phyloP scores from a whole-genome alignment of 805 yeast genomes.

The Yarrowia divulgata region DNA sequence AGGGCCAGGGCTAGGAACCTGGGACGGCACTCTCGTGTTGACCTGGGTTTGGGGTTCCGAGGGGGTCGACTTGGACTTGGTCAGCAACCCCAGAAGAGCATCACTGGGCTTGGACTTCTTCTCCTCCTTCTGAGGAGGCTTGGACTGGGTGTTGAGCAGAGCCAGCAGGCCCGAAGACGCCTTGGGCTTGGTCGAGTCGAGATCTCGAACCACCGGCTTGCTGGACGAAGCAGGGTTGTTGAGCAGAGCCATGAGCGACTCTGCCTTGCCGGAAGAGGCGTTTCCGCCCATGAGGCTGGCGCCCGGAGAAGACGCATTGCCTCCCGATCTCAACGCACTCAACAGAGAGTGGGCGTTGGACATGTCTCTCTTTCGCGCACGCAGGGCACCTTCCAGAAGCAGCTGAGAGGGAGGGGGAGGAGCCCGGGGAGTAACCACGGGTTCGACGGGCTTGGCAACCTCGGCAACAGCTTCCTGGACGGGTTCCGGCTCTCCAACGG shows the following conservation, averaged over 20 bases:
- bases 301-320: not conserved
- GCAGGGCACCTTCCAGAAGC: conserved; percentile 14
- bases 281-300: not conserved
- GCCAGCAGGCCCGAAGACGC: conserved; percentile 44
- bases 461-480: not conserved
- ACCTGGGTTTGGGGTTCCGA: not conserved
- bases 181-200: conserved; percentile 42
- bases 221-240: conserved; percentile 29
- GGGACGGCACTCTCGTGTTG: not conserved
- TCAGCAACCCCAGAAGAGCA: conserved; percentile 7
- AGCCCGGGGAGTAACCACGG: conserved; percentile 14
- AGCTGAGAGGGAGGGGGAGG: conserved; percentile 42
- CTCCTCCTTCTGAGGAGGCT: conserved; percentile 19
- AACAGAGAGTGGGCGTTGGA: conserved; percentile 19
- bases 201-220: conserved; percentile 31
- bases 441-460: conserved; percentile 8
- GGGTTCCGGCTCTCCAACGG: conserved; percentile 9
- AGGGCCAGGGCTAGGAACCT: not conserved
- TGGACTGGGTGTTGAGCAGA: conserved; percentile 41
- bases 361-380: conserved; percentile 32
- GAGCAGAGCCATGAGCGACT: conserved; percentile 36
- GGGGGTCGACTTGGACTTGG: not conserved
- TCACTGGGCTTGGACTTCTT: conserved; percentile 26
- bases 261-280: not conserved
- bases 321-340: conserved; percentile 13